phyloP scores from a whole-genome alignment of 352 stramenopile genomes.

The Globisporangium yorkense region DNA sequence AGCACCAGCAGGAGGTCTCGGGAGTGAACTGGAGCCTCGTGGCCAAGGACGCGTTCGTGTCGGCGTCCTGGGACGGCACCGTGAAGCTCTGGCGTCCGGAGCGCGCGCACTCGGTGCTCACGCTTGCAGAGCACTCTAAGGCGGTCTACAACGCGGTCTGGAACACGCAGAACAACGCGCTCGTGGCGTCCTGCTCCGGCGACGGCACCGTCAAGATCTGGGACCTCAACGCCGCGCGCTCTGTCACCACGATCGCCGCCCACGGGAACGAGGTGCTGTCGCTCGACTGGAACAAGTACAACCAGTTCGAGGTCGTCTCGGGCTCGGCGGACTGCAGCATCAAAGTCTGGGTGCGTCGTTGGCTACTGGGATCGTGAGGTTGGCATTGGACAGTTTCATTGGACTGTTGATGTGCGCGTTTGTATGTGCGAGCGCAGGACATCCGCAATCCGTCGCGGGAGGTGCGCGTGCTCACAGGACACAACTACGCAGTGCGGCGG shows the following conservation, averaged over 20 bases:
- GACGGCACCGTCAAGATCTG: slow-evolving; percentile 77
- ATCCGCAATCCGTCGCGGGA: slow-evolving; percentile 65
- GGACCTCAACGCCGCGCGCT: slow-evolving; percentile 56
- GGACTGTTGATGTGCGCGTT: background rate
- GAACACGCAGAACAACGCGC: slow-evolving; percentile 67
- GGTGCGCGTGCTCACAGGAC: slow-evolving; percentile 64
- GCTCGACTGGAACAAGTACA: slow-evolving; percentile 93
- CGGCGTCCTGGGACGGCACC: slow-evolving; percentile 81
- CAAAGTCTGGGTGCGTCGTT: slow-evolving; percentile 67
- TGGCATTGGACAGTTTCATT: too few species aligned
- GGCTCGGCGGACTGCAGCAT: slow-evolving; percentile 81
- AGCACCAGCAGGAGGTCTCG: slow-evolving; percentile 83
- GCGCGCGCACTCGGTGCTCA: slow-evolving; percentile 59
- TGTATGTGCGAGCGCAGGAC: slow-evolving; percentile 33
- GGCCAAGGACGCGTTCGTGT: slow-evolving; percentile 83
- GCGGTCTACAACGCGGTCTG: slow-evolving; percentile 83
- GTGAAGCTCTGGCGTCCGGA: slow-evolving; percentile 87
- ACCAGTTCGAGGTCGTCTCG: slow-evolving; percentile 82
- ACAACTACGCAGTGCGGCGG: slow-evolving; percentile 78
- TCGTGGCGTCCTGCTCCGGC: slow-evolving; percentile 74
- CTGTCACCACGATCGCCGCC: slow-evolving; percentile 55
- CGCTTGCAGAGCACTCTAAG: slow-evolving; percentile 70
- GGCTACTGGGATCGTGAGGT: too few species aligned
- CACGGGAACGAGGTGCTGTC: slow-evolving; percentile 81
- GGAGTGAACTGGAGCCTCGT: slow-evolving; percentile 90